Evolutionary conservation across 768 basidiomycete species (phyloP).

Genomic region (Tricholoma bakamatsutake): DNA sequence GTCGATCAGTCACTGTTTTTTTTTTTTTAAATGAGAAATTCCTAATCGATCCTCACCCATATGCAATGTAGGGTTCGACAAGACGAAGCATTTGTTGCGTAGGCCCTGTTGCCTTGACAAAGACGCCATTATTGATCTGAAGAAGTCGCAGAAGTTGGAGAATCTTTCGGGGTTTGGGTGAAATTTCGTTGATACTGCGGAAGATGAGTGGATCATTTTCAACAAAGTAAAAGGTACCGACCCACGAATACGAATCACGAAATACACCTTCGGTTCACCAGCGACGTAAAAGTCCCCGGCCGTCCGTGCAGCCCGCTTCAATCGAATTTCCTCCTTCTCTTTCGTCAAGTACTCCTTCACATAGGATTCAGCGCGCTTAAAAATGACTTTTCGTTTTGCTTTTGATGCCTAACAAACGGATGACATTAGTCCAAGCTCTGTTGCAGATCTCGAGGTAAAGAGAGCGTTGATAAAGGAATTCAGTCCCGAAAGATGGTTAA

Average conservation of each 20-base stretch:
- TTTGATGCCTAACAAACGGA: constrained; percentile 58
- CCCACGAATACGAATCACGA: constrained; percentile 97
- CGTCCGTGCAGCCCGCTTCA: constrained; percentile 88
- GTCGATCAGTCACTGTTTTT: not conserved
- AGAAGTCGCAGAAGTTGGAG: constrained; percentile 96
- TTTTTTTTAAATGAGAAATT: not conserved
- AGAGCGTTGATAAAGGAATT: constrained; percentile 13
- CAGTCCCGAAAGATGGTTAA: constrained; percentile 97
- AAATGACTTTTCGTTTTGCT: constrained; percentile 94
- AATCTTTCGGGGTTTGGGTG: constrained; percentile 99
- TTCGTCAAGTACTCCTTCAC: constrained; percentile 92
- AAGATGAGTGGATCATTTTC: constrained; percentile 5
- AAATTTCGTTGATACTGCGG: constrained; percentile 96
- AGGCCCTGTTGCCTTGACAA: constrained; percentile 94
- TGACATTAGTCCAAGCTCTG: constrained; percentile 6
- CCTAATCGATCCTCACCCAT: constrained; percentile 56
- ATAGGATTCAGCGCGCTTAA: constrained; percentile 98
- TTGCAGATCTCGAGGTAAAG: not conserved
- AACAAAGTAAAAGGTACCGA: constrained; percentile 33
- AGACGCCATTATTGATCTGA: constrained; percentile 99
- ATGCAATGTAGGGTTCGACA: constrained; percentile 95
- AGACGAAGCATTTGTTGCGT: constrained; percentile 98
- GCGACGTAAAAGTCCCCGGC: constrained; percentile 97
- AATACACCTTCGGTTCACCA: constrained; percentile 95
- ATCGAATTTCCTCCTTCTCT: constrained; percentile 94